Evolutionary conservation across 1,139 yeast genomes (phyloP).

Genomic region (Meyerozyma guilliermondii): DNA sequence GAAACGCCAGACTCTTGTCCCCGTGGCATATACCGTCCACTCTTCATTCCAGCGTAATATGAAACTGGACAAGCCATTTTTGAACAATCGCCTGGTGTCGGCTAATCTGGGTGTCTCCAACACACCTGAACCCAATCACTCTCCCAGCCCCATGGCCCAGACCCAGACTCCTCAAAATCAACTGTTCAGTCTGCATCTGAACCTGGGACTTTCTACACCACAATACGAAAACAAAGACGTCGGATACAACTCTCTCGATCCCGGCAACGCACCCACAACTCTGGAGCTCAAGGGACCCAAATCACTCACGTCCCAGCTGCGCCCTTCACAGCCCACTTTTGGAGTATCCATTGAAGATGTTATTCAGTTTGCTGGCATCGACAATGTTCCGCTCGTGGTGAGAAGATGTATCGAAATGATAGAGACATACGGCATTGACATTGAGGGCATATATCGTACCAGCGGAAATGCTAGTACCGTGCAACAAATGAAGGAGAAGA

Average conservation of each 20-base stretch:
- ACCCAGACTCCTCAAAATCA: constrained; percentile 6
- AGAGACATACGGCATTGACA: constrained; percentile 74
- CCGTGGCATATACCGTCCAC: constrained; percentile 76
- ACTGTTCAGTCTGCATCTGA: constrained; percentile 2
- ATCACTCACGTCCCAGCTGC: constrained; percentile 22
- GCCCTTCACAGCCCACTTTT: constrained; percentile 54
- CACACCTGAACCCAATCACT: background rate
- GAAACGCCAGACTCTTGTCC: constrained; percentile 34
- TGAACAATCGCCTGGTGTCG: constrained; percentile 17
- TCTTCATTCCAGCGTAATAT: constrained; percentile 48
- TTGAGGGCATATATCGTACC: constrained; percentile 87
- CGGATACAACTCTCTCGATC: constrained; percentile 34
- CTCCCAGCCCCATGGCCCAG: constrained; percentile 3
- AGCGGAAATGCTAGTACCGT: constrained; percentile 76
- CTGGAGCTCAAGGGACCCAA: constrained; percentile 39
- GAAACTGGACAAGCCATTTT: constrained; percentile 32
- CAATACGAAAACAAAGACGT: background rate
- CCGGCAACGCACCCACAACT: constrained; percentile 23
- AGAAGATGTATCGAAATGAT: constrained; percentile 83
- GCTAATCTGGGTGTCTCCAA: constrained; percentile 3
- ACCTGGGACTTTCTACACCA: constrained; percentile 3
- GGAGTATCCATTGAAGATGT: constrained; percentile 76
- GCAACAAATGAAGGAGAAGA: constrained; percentile 63
- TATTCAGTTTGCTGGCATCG: constrained; percentile 74
- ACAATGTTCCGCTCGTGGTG: constrained; percentile 88